Percentiles rank a stretch among this genome's conserved stretches.
Evolutionary conservation across 257 asterid genomes (phyloP).

Genomic region (Solanum microdontum): DNA sequence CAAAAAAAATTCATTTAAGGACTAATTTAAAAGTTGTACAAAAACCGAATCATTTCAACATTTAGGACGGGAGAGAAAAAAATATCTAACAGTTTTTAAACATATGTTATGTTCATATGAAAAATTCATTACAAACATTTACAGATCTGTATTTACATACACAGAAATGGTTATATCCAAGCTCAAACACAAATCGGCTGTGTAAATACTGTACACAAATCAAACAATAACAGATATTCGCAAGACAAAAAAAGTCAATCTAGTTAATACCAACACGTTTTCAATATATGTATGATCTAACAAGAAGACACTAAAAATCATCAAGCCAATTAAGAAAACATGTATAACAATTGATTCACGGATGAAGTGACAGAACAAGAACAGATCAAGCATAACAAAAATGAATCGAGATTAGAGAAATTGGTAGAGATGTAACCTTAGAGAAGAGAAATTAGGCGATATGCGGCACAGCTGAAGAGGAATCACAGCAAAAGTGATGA

Average conservation of each 20-base stretch:
- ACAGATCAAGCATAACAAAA: neutral
- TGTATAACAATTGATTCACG: neutral
- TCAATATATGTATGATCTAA: neutral
- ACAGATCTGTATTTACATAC: neutral
- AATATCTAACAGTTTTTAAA: neutral
- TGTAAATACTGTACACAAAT: neutral
- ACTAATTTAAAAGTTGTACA: neutral
- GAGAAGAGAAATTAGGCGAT: neutral
- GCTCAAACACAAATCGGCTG: neutral
- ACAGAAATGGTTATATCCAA: neutral
- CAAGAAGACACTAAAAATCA: neutral
- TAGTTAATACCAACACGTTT: neutral
- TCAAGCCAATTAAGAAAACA: neutral
- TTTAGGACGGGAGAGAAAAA: neutral
- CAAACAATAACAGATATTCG: neutral
- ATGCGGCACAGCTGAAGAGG: neutral
- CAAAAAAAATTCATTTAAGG: neutral
- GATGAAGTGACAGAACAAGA: neutral
- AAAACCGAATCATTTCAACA: neutral
- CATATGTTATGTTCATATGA: neutral
- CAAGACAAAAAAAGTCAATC: neutral
- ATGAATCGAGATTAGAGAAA: neutral
- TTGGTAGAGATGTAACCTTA: neutral
- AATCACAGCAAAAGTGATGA: neutral
- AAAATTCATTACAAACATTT: neutral